Percentiles rank a stretch among this genome's conserved stretches.
These are phyloP conservation scores for Gossypium mustelinum DNA, from an alignment of 345 rosid genomes.

Conservation along the genomic window DNA sequence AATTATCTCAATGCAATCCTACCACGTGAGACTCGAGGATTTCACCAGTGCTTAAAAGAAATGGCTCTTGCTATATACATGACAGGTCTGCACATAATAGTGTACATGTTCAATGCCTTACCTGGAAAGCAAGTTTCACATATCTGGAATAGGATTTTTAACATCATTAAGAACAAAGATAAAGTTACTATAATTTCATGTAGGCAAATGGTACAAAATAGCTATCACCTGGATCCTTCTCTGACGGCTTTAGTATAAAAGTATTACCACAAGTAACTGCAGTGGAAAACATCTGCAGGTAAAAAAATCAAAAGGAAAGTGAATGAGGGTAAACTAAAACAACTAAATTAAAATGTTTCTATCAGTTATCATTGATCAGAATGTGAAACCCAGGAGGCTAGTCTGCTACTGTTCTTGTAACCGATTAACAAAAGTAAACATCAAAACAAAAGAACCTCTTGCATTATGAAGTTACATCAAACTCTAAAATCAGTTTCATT, in stretches of 20 bases:
- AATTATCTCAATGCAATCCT: background rate
- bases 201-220: background rate
- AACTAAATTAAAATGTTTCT: background rate
- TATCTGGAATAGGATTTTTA: background rate
- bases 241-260: constrained; percentile 87
- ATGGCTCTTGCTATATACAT: background rate
- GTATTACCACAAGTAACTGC: constrained; percentile 97
- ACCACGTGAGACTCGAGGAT: background rate
- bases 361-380: background rate
- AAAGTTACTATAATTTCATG: background rate
- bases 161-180: background rate
- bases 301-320: constrained; percentile 7
- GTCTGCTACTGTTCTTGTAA: background rate
- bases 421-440: background rate
- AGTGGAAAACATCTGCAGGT: constrained; percentile 80
- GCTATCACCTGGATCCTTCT: constrained; percentile 82
- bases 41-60: background rate
- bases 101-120: background rate
- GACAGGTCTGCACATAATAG: background rate
- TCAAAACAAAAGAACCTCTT: background rate
- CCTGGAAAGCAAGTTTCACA: background rate
- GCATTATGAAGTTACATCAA: background rate
- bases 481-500: background rate
- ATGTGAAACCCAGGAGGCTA: background rate
- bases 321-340: background rate